These are phyloP conservation scores for Rhytidiadelphus loreus DNA, from an alignment of 225 moss, liverwort and hornwort species.

Conservation along the genomic window DNA sequence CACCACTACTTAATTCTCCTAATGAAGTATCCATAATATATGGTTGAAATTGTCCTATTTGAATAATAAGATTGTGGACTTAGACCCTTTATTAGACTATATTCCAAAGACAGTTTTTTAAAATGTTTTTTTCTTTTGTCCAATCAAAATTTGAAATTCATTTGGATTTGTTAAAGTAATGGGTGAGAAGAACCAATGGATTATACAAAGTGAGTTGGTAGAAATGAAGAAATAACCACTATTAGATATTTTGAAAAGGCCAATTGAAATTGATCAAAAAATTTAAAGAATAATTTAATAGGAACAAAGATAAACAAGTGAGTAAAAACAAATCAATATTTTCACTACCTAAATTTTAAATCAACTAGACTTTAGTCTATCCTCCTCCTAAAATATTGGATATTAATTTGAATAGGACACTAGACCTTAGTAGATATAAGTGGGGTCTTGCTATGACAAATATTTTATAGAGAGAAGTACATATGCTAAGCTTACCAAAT, in stretches of 20 bases:
- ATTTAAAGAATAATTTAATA: background rate
- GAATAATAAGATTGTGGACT: background rate
- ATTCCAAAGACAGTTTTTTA: background rate
- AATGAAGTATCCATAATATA: background rate
- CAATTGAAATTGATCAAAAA: no score
- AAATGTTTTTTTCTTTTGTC: background rate
- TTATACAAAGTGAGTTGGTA: background rate
- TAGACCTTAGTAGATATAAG: fast-evolving
- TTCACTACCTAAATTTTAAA: background rate
- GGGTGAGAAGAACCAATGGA: background rate
- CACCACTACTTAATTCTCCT: background rate
- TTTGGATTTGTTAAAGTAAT: background rate
- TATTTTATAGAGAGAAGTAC: background rate
- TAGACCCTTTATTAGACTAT: background rate
- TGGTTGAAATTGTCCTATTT: background rate
- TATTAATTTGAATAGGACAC: background rate
- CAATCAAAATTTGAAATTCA: background rate
- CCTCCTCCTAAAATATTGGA: background rate
- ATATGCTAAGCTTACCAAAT: no score
- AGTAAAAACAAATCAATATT: background rate
- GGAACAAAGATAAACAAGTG: background rate
- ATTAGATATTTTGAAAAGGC: background rate
- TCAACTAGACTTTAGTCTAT: fast-evolving
- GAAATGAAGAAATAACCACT: background rate
- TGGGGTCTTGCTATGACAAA: background rate